Base-by-base conservation (phyloP, 306 rosid genomes). In the Cicer arietinum region DNA sequence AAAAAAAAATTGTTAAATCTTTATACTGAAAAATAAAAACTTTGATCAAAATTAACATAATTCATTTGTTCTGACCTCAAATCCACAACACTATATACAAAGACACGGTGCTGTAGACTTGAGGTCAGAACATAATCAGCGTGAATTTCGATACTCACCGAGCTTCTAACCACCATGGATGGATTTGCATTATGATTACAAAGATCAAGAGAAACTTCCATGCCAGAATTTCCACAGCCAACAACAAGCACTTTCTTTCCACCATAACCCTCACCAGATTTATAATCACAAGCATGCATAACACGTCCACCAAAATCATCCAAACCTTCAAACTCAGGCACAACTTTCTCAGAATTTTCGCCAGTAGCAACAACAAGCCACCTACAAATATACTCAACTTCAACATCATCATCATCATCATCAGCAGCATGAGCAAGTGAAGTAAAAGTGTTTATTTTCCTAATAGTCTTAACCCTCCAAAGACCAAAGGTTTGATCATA, bases 311-410 rank as follows among this genome's bases (percentile, higher is more conserved):
- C 88, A 77, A 94, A 91, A 10, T 88, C 85, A n/a, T 70, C 84
- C 78, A 89, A 67, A 6, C 98, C 97, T 74, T 86, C 87, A 59
- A 94, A 90, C 52, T 89, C 86, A 0, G 97, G 97, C 57, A 89
- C 90, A 4, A 90, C 91, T 83, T 83, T 90, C 88, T 91, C 96
- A 0, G 97, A 85, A 61, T 94, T 90, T 67, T 91, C 98, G 5
- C 98, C 98, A 0, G 98, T 94, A 14, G 98, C 98, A n/a, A 88
- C 98, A 7, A 91, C 95, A 0, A 94, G 89, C 98, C 98, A 91
- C 85, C 91, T 79, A 84, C 97, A 91, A 50, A 91, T 81, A 61
- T 94, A 94, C 83, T 91, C 97, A n/a, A 90, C 83, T 14, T 89
- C 95, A 6, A 57, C 17, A 5, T 53, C 42, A 6, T 58, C 42